These are phyloP conservation scores for Chimonanthus salicifolius DNA, from an alignment of 164 flowering plant genomes.

Conservation along the genomic window DNA sequence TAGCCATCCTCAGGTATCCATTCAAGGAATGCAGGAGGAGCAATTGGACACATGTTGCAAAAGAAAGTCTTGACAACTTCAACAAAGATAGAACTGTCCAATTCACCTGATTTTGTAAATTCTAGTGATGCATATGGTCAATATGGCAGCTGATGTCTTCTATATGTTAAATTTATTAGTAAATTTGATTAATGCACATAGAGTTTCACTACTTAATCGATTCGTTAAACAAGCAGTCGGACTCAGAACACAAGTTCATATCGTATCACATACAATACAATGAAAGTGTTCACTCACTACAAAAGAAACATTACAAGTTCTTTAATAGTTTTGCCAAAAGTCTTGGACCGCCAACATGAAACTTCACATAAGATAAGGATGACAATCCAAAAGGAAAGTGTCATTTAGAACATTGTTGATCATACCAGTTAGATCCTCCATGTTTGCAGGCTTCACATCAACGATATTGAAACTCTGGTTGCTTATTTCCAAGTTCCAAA, in stretches of 20 bases:
- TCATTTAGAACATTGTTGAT: background rate
- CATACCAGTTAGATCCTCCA: slow-evolving; percentile 98
- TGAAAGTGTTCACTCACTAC: background rate
- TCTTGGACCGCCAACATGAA: background rate
- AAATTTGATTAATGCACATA: too few species aligned
- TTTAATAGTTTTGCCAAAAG: background rate
- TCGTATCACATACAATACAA: background rate
- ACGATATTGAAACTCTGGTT: slow-evolving; percentile 97
- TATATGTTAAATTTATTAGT: too few species aligned
- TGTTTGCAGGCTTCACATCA: slow-evolving; percentile 96
- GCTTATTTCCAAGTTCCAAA: slow-evolving; percentile 98
- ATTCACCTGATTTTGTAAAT: too few species aligned
- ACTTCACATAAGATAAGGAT: background rate
- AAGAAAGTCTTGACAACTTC: too few species aligned
- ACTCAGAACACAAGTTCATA: background rate
- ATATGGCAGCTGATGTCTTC: too few species aligned
- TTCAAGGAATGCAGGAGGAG: too few species aligned
- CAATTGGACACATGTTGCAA: too few species aligned
- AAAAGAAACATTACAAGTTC: background rate
- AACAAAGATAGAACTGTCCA: too few species aligned
- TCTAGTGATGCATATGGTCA: too few species aligned
- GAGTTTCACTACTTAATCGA: background rate
- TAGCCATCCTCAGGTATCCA: too few species aligned
- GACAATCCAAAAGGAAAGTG: background rate
- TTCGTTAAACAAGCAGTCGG: background rate